Evolutionary conservation across 2,329 filamentous ascomycete genomes (phyloP), one percentile per base, ranked within the genome.

Genomic region (Colletotrichum tanaceti): DNA sequence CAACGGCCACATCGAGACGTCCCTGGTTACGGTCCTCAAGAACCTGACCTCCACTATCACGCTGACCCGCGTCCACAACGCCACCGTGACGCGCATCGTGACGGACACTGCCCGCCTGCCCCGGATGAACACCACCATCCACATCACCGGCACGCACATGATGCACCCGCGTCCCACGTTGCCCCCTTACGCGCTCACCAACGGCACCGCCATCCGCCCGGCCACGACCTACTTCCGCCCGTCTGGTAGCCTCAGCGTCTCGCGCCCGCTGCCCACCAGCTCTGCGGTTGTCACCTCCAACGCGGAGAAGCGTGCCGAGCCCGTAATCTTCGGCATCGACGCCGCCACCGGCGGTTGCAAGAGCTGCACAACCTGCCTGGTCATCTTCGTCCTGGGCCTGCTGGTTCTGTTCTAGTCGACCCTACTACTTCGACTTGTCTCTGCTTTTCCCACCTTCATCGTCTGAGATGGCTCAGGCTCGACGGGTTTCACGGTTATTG

Each of bases 361-460:
- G 63, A 73, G 81, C 50, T 65, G 66, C 66, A 64, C 64, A 32
- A 75, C 76, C 47, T 79, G 77, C 69, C 72, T 75, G 44, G 72
- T 81, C 71, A 77, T 83, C 77, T 71, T 81, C 60, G 66, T 80
- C 44, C 77, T 77, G 14, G 73, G 73, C 53, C 70, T 79, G 35
- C 28, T 68, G 74, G 75, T 79, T 46, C 65, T 77, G 53, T 68
- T 80, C 62, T 82, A 75, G 75, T 55, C 38, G 38, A 53, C 20
- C 20, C 32, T 11, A 3, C 13, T 44, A 22, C 20, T 24, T 47
- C 6, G 16, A 13, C 39, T n/a, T 44, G 32, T 39, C 28, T 32
- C n/a, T 62, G 57, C 41, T 35, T 4, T 41, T 16, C 35, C 39
- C 50, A 58, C 10, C 3, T 47, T n/a, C 44, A 7, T 41, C 39